phyloP scores from a whole-genome alignment of 2,329 filamentous ascomycete genomes.

The Nigrospora oryzae region DNA sequence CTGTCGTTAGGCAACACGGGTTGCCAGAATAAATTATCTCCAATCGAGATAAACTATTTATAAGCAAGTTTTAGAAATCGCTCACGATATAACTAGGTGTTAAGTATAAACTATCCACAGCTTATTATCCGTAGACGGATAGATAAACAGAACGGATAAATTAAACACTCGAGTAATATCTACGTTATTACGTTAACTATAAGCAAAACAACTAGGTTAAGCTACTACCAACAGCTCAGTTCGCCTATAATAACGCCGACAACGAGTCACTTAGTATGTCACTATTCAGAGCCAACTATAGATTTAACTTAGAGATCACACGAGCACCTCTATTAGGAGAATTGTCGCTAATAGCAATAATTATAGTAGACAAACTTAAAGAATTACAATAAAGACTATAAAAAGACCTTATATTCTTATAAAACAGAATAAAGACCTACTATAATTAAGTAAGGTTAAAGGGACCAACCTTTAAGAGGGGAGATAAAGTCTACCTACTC shows the following conservation, averaged over 20 bases:
- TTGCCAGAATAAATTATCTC: too few relatives aligned
- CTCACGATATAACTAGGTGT: too few relatives aligned
- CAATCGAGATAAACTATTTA: too few relatives aligned
- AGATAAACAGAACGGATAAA: constrained; percentile 4
- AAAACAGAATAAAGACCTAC: background rate
- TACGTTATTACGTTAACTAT: constrained; percentile 4
- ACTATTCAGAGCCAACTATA: background rate
- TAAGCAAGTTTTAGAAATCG: too few relatives aligned
- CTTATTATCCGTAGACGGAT: constrained; percentile 4
- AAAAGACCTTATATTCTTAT: background rate
- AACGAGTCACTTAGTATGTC: constrained; percentile 1
- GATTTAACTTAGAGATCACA: background rate
- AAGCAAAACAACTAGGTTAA: constrained; percentile 3
- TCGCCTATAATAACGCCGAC: constrained; percentile 4
- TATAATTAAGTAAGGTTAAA: background rate
- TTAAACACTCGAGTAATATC: constrained; percentile 4
- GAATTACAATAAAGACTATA: background rate
- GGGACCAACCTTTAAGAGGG: too few relatives aligned
- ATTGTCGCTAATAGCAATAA: background rate
- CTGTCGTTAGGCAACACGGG: too few relatives aligned
- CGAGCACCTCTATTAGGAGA: background rate
- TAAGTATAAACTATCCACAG: background rate
- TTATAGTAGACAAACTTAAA: background rate
- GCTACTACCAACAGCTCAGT: constrained; percentile 4
- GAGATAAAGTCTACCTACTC: too few relatives aligned